Percentiles rank a stretch among this genome's conserved stretches.
Evolutionary conservation across 106 monocot species (phyloP).

Genomic region (Chionographis japonica): DNA sequence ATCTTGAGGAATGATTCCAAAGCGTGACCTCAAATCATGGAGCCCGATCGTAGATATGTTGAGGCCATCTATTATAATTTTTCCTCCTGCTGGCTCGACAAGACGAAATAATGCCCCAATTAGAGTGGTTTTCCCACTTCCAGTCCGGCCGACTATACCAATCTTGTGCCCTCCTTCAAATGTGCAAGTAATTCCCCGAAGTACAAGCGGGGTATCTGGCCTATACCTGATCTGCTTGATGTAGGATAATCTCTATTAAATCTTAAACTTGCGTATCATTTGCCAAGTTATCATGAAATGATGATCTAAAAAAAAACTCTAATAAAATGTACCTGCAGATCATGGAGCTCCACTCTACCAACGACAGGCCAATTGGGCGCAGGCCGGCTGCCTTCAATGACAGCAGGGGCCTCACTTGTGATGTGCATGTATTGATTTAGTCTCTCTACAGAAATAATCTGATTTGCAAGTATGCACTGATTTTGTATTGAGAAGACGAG

Average conservation of each 20-base stretch:
- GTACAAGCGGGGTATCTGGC: conserved; percentile 67
- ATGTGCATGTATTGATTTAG: conserved; percentile 85
- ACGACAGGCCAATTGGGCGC: conserved; percentile 60
- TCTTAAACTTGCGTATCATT: too few relatives aligned
- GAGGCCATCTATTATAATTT: conserved; percentile 63
- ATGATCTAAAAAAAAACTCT: too few relatives aligned
- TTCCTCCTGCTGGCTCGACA: conserved; percentile 84
- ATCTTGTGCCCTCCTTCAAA: conserved; percentile 91
- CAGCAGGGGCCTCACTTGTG: conserved; percentile 75
- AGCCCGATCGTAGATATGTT: conserved; percentile 76
- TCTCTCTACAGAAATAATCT: conserved; percentile 92
- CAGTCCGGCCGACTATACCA: conserved; percentile 91
- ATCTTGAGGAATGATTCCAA: conserved; percentile 96
- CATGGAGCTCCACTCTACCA: conserved; percentile 69
- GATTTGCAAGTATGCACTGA: conserved; percentile 77
- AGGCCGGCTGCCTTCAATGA: conserved; percentile 55
- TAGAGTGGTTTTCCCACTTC: conserved; percentile 93
- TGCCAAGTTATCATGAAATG: too few relatives aligned
- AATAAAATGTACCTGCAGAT: conserved; percentile 55
- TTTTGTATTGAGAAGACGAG: conserved; percentile 79
- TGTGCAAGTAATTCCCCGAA: conserved; percentile 70
- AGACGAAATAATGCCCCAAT: conserved; percentile 84
- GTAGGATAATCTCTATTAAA: not conserved
- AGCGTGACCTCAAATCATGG: conserved; percentile 82
- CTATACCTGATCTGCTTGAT: conserved; percentile 71